A percentile compares a stretch with the other conserved stretches of the same genome.
Conservation (phyloP, 495 filamentous ascomycete species). For the Penicillium nucicola region DNA sequence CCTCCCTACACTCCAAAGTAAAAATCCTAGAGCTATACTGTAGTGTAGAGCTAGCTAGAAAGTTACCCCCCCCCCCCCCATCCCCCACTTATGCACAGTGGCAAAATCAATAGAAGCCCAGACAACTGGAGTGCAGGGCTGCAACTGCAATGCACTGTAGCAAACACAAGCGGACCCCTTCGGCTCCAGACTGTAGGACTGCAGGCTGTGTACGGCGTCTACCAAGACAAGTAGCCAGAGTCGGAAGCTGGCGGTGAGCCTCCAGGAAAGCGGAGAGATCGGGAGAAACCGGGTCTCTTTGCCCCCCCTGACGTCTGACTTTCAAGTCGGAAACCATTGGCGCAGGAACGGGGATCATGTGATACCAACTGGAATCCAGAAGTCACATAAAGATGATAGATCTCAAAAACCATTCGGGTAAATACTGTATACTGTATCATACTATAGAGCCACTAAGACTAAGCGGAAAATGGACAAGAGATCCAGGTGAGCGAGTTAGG, state of each 20-base stretch:
- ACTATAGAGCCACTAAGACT: background rate
- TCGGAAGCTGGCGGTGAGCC: constrained; percentile 38
- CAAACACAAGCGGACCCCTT: too few species aligned
- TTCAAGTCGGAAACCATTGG: constrained; percentile 13
- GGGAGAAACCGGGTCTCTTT: constrained; percentile 23
- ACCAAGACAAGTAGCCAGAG: constrained; percentile 3
- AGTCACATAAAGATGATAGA: background rate
- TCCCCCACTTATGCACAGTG: too few species aligned
- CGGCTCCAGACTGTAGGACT: background rate
- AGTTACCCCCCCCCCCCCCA: too few species aligned
- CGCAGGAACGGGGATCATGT: constrained; percentile 21
- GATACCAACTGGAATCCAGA: constrained; percentile 10
- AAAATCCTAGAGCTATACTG: too few species aligned
- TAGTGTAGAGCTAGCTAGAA: too few species aligned
- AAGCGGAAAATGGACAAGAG: constrained; percentile 11
- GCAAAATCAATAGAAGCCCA: too few species aligned
- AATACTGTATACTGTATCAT: too few species aligned
- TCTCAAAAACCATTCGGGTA: too few species aligned
- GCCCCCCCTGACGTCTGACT: constrained; percentile 15
- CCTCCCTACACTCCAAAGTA: too few species aligned
- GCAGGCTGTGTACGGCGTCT: background rate
- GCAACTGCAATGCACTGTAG: too few species aligned
- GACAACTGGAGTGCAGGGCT: too few species aligned
- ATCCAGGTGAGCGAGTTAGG: background rate
- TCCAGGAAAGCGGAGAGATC: constrained; percentile 30